These are phyloP conservation scores for Mycosarcoma mackinlayi DNA, from an alignment of 1,284 basidiomycete genomes.

Conservation along the genomic window DNA sequence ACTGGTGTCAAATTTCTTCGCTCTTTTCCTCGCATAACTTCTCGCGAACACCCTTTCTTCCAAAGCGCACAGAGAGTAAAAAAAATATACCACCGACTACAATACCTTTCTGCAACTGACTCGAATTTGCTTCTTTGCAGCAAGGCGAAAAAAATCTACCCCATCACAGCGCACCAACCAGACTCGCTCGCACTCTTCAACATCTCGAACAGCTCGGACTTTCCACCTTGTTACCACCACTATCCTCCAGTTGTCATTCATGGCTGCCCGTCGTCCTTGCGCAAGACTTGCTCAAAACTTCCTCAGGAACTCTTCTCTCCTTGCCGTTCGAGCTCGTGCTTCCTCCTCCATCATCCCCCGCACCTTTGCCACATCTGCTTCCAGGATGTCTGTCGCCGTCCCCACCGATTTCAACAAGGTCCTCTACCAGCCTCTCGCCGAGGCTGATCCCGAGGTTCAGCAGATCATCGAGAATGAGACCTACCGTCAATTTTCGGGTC, in stretches of 20 bases:
- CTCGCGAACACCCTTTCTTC: conserved; percentile 11
- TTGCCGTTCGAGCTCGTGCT: conserved; percentile 18
- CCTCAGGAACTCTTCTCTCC: conserved; percentile 28
- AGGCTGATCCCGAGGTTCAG: conserved; percentile 93
- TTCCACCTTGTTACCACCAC: conserved; percentile 21
- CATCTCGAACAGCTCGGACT: not conserved
- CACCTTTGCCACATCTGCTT: conserved; percentile 35
- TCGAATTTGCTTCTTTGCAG: conserved; percentile 18
- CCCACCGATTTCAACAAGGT: conserved; percentile 76
- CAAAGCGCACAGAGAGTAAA: not conserved
- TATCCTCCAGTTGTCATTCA: conserved; percentile 29
- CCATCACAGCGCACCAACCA: conserved; percentile 8
- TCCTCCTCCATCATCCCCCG: conserved; percentile 25
- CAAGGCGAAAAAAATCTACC: too few relatives aligned
- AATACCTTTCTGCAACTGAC: conserved; percentile 16
- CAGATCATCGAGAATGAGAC: conserved; percentile 99
- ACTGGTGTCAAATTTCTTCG: conserved; percentile 32
- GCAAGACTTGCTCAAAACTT: conserved; percentile 47
- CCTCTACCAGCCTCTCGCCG: conserved; percentile 85
- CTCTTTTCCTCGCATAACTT: conserved; percentile 18
- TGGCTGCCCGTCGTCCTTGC: conserved; percentile 49
- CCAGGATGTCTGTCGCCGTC: conserved; percentile 62
- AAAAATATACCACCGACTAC: not conserved
- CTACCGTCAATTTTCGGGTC: conserved; percentile 93
- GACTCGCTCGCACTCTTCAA: conserved; percentile 5